Percentiles rank a stretch among this genome's conserved stretches.
These are phyloP conservation scores for Globisporangium orthogonon DNA, from an alignment of 352 stramenopile genomes.

Conservation along the genomic window DNA sequence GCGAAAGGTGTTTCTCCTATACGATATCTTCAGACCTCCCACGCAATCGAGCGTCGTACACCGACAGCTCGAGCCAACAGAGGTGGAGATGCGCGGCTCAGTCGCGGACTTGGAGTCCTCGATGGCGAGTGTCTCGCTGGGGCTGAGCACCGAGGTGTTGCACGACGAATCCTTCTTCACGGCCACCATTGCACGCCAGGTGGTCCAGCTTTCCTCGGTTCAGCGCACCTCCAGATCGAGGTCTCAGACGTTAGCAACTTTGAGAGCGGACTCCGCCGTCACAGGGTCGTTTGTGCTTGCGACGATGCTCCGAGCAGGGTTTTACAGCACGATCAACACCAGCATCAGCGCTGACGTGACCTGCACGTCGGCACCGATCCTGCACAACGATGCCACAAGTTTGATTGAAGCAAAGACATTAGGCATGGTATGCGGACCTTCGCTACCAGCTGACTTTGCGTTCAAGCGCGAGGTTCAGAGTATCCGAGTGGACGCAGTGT, in stretches of 20 bases:
- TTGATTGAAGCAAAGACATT: conserved; percentile 4
- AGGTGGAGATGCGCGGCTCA: conserved; percentile 10
- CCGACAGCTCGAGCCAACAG: not conserved
- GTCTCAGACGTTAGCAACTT: conserved; percentile 8
- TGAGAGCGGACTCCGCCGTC: conserved; percentile 3
- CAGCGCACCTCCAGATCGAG: not conserved
- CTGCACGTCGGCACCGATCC: conserved; percentile 5
- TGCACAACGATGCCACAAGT: not conserved
- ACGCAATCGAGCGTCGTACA: conserved; percentile 3
- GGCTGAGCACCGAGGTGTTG: conserved; percentile 1
- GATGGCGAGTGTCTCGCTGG: conserved; percentile 7
- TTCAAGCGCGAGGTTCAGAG: conserved; percentile 7
- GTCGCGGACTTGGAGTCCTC: conserved; percentile 6
- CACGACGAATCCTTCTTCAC: conserved; percentile 3
- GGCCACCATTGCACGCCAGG: conserved; percentile 9
- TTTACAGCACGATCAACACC: conserved; percentile 7
- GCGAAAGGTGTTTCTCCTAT: conserved; percentile 2
- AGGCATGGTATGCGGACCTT: conserved; percentile 5
- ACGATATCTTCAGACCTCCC: conserved; percentile 1
- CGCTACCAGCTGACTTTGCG: not conserved
- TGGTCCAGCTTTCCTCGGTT: conserved; percentile 3
- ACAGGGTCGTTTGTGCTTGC: conserved; percentile 5
- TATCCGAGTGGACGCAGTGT: conserved; percentile 7
- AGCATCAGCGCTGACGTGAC: not conserved
- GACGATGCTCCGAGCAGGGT: not conserved